Conservation (phyloP, 345 rosid genomes). For the Acer negundo region DNA sequence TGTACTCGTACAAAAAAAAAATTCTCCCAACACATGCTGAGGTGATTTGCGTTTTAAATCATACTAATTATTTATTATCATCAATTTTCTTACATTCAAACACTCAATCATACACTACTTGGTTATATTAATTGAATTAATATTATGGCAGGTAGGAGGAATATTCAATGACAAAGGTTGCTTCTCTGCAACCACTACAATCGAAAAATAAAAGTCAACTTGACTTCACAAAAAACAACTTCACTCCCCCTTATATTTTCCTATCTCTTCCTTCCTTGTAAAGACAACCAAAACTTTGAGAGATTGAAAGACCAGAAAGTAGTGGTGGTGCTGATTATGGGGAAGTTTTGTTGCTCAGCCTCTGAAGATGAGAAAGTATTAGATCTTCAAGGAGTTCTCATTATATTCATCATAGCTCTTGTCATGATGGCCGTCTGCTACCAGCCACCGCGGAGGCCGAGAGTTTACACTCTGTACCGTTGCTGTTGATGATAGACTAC, state of each 20-base stretch:
- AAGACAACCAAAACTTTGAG: neutral
- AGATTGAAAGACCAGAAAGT: neutral
- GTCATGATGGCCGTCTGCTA: conserved; percentile 38
- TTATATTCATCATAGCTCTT: conserved; percentile 41
- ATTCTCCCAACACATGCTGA: too few species aligned
- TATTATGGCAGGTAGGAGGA: neutral
- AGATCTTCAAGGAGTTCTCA: conserved; percentile 21
- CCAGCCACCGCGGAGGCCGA: conserved; percentile 31
- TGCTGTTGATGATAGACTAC: conserved; percentile 20
- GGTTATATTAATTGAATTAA: neutral
- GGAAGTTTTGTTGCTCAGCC: conserved; percentile 36
- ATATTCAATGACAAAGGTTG: neutral
- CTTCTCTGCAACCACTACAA: neutral
- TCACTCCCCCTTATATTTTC: neutral
- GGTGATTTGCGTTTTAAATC: too few species aligned
- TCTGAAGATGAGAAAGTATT: conserved; percentile 34
- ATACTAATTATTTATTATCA: too few species aligned
- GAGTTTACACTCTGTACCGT: conserved; percentile 27
- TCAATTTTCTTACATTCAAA: too few species aligned
- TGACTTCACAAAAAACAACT: neutral
- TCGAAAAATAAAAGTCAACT: neutral
- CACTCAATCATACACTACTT: neutral
- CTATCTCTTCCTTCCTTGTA: neutral
- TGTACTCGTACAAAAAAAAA: too few species aligned
- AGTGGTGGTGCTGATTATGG: conserved; percentile 28